phyloP scores from a whole-genome alignment of 2,329 filamentous ascomycete species.

The Aspergillus ochraceus region DNA sequence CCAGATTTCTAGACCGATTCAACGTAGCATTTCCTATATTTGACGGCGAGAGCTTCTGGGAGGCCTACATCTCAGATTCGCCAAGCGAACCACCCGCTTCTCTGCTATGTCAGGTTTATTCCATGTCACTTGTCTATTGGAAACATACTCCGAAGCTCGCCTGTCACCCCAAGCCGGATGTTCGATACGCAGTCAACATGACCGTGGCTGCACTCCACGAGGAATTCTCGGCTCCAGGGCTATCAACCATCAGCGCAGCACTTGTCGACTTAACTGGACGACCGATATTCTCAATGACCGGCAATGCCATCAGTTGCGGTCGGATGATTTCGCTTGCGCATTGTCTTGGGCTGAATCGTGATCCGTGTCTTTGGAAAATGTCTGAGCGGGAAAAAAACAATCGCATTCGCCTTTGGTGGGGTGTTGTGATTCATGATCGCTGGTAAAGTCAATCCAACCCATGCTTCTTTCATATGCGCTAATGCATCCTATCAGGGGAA shows the following conservation, averaged over 20 bases:
- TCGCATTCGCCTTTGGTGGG: constrained; percentile 58
- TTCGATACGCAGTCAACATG: constrained; percentile 63
- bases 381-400: constrained; percentile 52
- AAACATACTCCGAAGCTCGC: constrained; percentile 47
- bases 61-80: constrained; percentile 47
- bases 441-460: constrained; percentile 37
- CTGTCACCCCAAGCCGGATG: constrained; percentile 55
- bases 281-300: constrained; percentile 61
- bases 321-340: constrained; percentile 56
- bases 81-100: constrained; percentile 56
- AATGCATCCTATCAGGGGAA: constrained; percentile 43
- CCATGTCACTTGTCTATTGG: constrained; percentile 61
- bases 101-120: constrained; percentile 59
- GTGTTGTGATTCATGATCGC: constrained; percentile 56
- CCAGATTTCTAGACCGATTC: constrained; percentile 56
- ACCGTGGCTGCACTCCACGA: constrained; percentile 62
- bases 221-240: constrained; percentile 57
- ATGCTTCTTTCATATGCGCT: constrained; percentile 7
- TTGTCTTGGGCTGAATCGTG: constrained; percentile 56
- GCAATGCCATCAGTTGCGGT: constrained; percentile 56
- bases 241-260: constrained; percentile 59
- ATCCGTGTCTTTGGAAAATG: constrained; percentile 55
- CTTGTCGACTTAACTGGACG: constrained; percentile 61
- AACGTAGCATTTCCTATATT: constrained; percentile 64
- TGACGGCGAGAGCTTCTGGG: constrained; percentile 55